Base-by-base conservation (phyloP, 495 filamentous ascomycete genomes). In the Pseudoneurospora amorphoporcata region DNA sequence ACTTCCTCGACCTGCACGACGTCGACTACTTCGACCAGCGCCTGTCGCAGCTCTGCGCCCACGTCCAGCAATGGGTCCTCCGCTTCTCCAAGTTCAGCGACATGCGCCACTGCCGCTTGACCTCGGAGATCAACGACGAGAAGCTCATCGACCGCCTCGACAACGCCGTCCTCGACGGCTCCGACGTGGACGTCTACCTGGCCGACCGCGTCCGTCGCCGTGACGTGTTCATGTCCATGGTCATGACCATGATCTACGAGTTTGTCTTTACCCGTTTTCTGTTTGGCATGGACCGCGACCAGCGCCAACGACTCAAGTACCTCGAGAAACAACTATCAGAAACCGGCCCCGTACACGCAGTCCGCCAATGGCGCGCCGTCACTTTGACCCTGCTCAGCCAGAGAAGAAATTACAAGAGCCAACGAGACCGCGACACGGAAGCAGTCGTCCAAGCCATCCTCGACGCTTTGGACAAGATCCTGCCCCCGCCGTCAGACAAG, bases 161-260 rank as follows among this genome's bases (percentile, higher is more conserved):
- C 79, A 96, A 97, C 80, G 90, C 93, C 68, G 90, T 98, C 71
- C 87, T 99, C 45, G 95, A 99, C 80, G 95, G 94, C 71, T 91
- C 93, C 41, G 94, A 97, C 77, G 92, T 95, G 32, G 92, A 98
- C 76, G 83, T 83, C 69, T 94, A 94, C 79, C 89, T 99, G 14
- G 86, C 86, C 73, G 96, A 98, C 78, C 91, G 96, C 58, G 91
- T 95, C 70, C 88, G 88, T 72, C 89, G 95, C 69, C 89, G 94
- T 42, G 93, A 97, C 82, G 91, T 98, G 41, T 96, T 98, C 83
- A 97, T 97, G 92, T 94, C 92, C 35, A 92, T 98, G 75, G 90
- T 94, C 74, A 98, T 98, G 94, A 94, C 90, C 61, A 97, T 99
- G 92, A 89, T 98, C 42, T 98, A 94, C 93, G 95, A 98, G 79